Percentiles rank a stretch among this genome's conserved stretches.
Evolutionary conservation across 495 filamentous ascomycete species (phyloP).

Genomic region (Xylaria palmicola): DNA sequence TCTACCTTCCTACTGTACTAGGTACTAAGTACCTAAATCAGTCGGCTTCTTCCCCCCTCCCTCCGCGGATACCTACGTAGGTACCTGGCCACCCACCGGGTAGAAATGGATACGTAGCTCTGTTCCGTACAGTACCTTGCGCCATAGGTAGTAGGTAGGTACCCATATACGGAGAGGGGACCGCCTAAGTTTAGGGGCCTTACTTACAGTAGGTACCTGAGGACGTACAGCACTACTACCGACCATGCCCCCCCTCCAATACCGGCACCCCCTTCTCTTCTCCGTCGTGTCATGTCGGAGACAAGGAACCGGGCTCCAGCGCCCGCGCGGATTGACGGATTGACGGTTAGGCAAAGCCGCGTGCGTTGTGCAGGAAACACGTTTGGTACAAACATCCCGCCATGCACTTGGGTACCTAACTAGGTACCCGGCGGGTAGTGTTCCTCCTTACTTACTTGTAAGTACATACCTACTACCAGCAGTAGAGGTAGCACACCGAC

Average conservation of each 20-base stretch:
- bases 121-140: not conserved
- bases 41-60: slow-evolving; percentile 1
- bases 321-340: slow-evolving; percentile 10
- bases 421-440: not conserved
- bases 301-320: slow-evolving; percentile 19
- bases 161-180: too few species aligned
- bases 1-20: not conserved
- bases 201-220: too few species aligned
- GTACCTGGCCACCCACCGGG: too few species aligned
- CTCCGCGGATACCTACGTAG: not conserved
- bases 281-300: slow-evolving; percentile 10
- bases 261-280: not conserved
- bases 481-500: slow-evolving; percentile 3
- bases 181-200: too few species aligned
- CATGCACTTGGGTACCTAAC: not conserved
- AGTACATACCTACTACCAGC: too few species aligned
- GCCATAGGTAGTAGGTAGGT: not conserved
- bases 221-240: not conserved
- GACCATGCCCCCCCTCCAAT: not conserved
- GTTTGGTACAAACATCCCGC: slow-evolving; percentile 1
- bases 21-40: not conserved
- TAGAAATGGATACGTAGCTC: too few species aligned
- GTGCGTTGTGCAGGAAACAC: slow-evolving; percentile 17
- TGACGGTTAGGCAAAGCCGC: slow-evolving; percentile 18
- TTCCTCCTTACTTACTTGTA: too few species aligned